A percentile compares a stretch with the other conserved stretches of the same genome.
phyloP scores from a whole-genome alignment of 306 rosid genomes.

The Inga laurina region DNA sequence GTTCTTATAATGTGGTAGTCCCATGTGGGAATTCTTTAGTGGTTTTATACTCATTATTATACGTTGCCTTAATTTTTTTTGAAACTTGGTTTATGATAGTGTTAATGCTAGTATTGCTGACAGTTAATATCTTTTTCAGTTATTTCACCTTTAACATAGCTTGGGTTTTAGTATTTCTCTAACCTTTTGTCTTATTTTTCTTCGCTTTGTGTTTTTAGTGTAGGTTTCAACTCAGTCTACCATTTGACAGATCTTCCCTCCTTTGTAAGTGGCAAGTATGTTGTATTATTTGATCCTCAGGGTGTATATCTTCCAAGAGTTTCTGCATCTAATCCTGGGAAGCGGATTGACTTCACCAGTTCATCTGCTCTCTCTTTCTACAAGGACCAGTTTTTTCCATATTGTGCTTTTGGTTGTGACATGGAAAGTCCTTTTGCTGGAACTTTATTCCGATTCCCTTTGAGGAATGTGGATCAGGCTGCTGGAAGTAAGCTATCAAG shows the following conservation, averaged over 20 bases:
- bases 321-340: slow-evolving; percentile 91
- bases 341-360: slow-evolving; percentile 82
- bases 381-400: slow-evolving; percentile 85
- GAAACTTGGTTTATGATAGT: not conserved
- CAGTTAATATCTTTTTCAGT: not conserved
- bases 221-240: slow-evolving; percentile 98
- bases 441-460: slow-evolving; percentile 90
- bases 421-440: slow-evolving; percentile 80
- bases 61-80: not conserved
- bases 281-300: slow-evolving; percentile 96
- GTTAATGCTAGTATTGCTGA: not conserved
- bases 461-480: slow-evolving; percentile 81
- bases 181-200: slow-evolving; percentile 29
- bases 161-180: slow-evolving; percentile 24
- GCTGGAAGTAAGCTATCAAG: slow-evolving; percentile 83
- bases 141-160: slow-evolving; percentile 4
- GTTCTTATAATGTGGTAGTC: slow-evolving; percentile 25
- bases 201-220: slow-evolving; percentile 50
- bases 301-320: slow-evolving; percentile 87
- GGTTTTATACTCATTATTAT: slow-evolving; percentile 3
- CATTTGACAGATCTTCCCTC: slow-evolving; percentile 98
- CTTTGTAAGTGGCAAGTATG: slow-evolving; percentile 90
- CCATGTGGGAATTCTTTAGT: not conserved
- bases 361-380: slow-evolving; percentile 74
- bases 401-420: slow-evolving; percentile 91